Conservation (phyloP, 2,329 filamentous ascomycete genomes). For the Stenocarpella maydis region DNA sequence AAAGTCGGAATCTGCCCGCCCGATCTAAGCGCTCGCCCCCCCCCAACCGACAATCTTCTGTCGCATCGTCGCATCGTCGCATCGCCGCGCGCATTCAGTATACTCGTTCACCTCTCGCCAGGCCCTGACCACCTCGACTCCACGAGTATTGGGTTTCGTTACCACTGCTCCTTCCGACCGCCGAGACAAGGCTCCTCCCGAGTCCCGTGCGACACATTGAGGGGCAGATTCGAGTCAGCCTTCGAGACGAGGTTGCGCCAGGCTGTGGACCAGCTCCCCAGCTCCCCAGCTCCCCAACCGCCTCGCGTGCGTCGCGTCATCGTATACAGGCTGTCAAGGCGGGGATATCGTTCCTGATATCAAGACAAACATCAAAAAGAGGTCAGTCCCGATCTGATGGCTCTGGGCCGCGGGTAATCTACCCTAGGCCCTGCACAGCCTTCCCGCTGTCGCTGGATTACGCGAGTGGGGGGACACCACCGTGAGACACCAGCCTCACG, state of each 20-base stretch:
- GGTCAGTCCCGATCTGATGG: conserved; percentile 26
- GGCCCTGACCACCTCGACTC: neutral
- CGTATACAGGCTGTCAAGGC: conserved; percentile 16
- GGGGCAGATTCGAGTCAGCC: neutral
- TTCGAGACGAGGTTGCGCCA: neutral
- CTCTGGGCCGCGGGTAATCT: conserved; percentile 10
- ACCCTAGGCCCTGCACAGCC: conserved; percentile 25
- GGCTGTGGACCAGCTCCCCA: conserved; percentile 12
- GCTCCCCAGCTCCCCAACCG: conserved; percentile 2
- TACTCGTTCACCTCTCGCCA: neutral
- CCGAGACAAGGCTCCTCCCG: neutral
- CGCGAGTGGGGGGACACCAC: conserved; percentile 19
- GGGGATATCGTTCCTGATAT: neutral
- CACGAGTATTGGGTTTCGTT: neutral
- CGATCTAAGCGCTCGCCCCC: conserved; percentile 18
- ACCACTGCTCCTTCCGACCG: neutral
- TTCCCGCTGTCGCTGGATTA: conserved; percentile 26
- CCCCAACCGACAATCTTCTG: neutral
- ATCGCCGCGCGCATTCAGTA: conserved; percentile 14
- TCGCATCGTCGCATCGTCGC: conserved; percentile 27
- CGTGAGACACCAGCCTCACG: conserved; percentile 11
- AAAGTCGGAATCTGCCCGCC: conserved; percentile 12
- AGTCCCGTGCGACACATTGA: conserved; percentile 16
- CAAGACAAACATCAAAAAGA: neutral
- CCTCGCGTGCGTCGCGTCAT: conserved; percentile 14